A percentile compares a stretch with the other conserved stretches of the same genome.
phyloP scores from a whole-genome alignment of 257 asterid species.

The Nyctanthes arbortristis region DNA sequence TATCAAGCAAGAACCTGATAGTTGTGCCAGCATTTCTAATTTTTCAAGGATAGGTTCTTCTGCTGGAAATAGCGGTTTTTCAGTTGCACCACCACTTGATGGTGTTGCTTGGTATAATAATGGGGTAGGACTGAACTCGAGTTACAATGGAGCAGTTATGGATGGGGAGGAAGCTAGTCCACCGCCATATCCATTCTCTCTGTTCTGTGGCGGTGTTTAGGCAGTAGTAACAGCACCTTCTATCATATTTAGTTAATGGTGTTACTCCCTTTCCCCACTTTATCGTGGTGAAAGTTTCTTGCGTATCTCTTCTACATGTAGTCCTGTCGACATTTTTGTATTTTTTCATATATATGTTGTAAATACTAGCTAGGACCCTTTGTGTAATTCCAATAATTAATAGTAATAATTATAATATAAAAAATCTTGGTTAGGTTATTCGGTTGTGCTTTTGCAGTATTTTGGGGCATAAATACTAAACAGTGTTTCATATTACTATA shows the following conservation, averaged over 20 bases:
- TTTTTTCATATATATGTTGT: not conserved
- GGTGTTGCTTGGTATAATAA: slow-evolving; percentile 13
- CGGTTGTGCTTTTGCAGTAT: too few species aligned
- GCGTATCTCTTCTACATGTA: not conserved
- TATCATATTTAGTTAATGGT: too few species aligned
- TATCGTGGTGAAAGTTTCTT: not conserved
- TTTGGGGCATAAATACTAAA: too few species aligned
- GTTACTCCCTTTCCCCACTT: not conserved
- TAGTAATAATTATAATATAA: too few species aligned
- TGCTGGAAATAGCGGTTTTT: slow-evolving; percentile 20
- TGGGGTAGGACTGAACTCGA: slow-evolving; percentile 18
- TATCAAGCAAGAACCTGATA: slow-evolving; percentile 20
- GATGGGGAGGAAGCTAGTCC: slow-evolving; percentile 36
- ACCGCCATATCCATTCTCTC: slow-evolving; percentile 66
- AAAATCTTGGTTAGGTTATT: too few species aligned
- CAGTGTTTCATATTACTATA: too few species aligned
- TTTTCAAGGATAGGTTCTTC: slow-evolving; percentile 28
- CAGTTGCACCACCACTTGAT: slow-evolving; percentile 17
- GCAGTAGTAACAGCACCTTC: too few species aligned
- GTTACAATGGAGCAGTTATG: slow-evolving; percentile 30
- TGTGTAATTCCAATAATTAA: not conserved
- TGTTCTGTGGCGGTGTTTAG: slow-evolving; percentile 58
- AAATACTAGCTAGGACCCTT: not conserved
- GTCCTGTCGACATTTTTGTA: not conserved
- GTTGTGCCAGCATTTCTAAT: slow-evolving; percentile 16